These are phyloP conservation scores for Neonectria sp. DNA, from an alignment of 2,329 filamentous ascomycete genomes.

Conservation along the genomic window DNA sequence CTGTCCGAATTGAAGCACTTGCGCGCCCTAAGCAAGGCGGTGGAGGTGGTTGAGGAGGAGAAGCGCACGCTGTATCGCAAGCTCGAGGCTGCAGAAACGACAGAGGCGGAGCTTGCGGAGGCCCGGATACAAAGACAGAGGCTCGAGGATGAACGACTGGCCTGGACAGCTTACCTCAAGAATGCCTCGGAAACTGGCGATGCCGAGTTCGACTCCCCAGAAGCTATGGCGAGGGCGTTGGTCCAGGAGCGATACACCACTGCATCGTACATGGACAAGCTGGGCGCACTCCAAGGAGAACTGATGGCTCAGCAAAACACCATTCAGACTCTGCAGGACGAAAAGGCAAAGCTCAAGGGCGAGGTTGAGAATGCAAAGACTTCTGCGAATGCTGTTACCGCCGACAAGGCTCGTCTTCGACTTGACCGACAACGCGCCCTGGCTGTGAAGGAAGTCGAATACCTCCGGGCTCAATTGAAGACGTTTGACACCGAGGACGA, in stretches of 20 bases:
- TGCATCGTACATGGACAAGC: constrained; percentile 82
- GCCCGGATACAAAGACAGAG: constrained; percentile 86
- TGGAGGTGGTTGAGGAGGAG: constrained; percentile 95
- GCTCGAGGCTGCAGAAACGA: constrained; percentile 79
- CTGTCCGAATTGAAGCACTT: constrained; percentile 84
- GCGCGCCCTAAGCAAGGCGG: constrained; percentile 85
- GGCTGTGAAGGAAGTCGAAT: constrained; percentile 93
- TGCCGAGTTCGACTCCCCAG: constrained; percentile 89
- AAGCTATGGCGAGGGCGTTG: constrained; percentile 87
- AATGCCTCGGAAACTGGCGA: constrained; percentile 73
- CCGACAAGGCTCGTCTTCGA: constrained; percentile 79
- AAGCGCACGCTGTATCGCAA: constrained; percentile 87
- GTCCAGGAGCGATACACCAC: constrained; percentile 86
- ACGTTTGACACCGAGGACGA: constrained; percentile 90
- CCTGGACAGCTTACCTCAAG: constrained; percentile 90
- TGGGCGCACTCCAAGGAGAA: constrained; percentile 86
- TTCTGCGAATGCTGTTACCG: constrained; percentile 60
- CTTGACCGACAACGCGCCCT: constrained; percentile 89
- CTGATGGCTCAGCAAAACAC: constrained; percentile 82
- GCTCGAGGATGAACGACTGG: constrained; percentile 87
- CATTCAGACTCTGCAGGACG: constrained; percentile 79
- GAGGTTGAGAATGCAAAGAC: constrained; percentile 81
- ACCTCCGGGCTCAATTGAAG: constrained; percentile 92
- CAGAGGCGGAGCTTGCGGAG: constrained; percentile 85
- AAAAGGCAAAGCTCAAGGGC: constrained; percentile 74